A percentile compares a stretch with the other conserved stretches of the same genome.
Evolutionary conservation across 192 early-diverging fungal species (phyloP).

Genomic region (Coemansia sp.): DNA sequence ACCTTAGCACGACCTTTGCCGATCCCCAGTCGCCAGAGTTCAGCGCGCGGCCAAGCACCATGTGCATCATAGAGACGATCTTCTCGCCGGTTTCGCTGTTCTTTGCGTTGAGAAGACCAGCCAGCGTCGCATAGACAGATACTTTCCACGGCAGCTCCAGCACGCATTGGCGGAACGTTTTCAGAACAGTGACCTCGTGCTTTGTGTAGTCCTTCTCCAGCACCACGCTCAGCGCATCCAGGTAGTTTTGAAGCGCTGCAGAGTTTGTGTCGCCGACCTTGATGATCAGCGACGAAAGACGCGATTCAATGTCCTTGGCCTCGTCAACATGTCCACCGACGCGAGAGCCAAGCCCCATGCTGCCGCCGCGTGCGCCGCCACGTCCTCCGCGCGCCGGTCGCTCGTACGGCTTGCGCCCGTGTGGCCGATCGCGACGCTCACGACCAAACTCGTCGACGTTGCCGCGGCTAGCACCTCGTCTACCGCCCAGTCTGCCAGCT

Average conservation of each 20-base stretch:
- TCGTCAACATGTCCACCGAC: constrained; percentile 33
- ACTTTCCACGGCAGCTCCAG: constrained; percentile 49
- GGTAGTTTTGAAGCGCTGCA: constrained; percentile 63
- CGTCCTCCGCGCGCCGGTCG: constrained; percentile 34
- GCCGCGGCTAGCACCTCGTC: constrained; percentile 28
- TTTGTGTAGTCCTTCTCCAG: constrained; percentile 72
- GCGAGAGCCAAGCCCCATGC: constrained; percentile 3
- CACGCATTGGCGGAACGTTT: constrained; percentile 56
- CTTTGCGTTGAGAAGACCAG: constrained; percentile 80
- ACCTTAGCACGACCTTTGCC: constrained; percentile 78
- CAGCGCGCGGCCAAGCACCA: constrained; percentile 61
- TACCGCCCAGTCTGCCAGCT: constrained; percentile 48
- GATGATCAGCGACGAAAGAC: constrained; percentile 70
- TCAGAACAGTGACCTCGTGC: constrained; percentile 63
- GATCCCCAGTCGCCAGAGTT: constrained; percentile 64
- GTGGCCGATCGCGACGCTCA: constrained; percentile 41
- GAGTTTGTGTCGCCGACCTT: constrained; percentile 77
- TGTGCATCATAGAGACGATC: constrained; percentile 64
- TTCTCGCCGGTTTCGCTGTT: constrained; percentile 63
- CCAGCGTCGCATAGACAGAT: constrained; percentile 75
- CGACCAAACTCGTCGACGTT: constrained; percentile 59
- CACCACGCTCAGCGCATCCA: constrained; percentile 69
- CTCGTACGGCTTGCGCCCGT: constrained; percentile 56
- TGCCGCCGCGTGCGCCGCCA: constrained; percentile 13
- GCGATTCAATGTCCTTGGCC: constrained; percentile 65